These are phyloP conservation scores for Daldinia decipiens DNA, from an alignment of 495 filamentous ascomycete genomes.

Conservation along the genomic window DNA sequence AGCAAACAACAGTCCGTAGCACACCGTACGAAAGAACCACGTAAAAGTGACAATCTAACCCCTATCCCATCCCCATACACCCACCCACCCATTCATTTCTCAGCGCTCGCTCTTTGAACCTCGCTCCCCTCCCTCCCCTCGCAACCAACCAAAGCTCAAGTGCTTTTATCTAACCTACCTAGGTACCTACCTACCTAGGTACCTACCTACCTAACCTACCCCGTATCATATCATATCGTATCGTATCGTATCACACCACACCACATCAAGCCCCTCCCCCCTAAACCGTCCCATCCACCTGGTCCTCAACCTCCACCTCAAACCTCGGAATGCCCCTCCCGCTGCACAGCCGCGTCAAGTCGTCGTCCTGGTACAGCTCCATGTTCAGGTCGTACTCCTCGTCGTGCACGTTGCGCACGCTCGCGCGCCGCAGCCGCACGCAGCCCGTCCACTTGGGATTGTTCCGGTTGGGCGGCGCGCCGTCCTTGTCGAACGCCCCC, in stretches of 20 bases:
- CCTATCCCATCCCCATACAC: background rate
- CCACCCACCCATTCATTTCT: background rate
- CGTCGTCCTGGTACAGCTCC: conserved; percentile 39
- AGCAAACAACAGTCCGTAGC: background rate
- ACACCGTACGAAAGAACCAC: background rate
- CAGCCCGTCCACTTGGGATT: background rate
- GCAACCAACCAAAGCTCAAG: background rate
- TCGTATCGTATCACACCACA: background rate
- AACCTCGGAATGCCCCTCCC: conserved; percentile 43
- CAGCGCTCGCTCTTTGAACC: background rate
- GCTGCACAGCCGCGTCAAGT: conserved; percentile 42
- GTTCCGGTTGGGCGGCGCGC: background rate
- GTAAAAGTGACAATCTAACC: background rate
- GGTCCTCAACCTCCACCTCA: conserved; percentile 48
- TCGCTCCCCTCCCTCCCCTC: background rate
- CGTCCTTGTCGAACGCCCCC: conserved; percentile 12
- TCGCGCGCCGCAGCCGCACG: conserved; percentile 36
- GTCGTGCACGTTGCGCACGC: background rate
- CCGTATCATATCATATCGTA: background rate
- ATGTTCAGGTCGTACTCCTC: conserved; percentile 50
- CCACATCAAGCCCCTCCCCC: too few relatives aligned
- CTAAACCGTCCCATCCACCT: background rate
- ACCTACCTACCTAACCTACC: too few relatives aligned
- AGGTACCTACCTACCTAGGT: background rate
- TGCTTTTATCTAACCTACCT: conserved; percentile 1